Percentiles rank a stretch among this genome's conserved stretches.
These are phyloP conservation scores for Quercus cerris DNA, from an alignment of 306 rosid species.

Conservation along the genomic window DNA sequence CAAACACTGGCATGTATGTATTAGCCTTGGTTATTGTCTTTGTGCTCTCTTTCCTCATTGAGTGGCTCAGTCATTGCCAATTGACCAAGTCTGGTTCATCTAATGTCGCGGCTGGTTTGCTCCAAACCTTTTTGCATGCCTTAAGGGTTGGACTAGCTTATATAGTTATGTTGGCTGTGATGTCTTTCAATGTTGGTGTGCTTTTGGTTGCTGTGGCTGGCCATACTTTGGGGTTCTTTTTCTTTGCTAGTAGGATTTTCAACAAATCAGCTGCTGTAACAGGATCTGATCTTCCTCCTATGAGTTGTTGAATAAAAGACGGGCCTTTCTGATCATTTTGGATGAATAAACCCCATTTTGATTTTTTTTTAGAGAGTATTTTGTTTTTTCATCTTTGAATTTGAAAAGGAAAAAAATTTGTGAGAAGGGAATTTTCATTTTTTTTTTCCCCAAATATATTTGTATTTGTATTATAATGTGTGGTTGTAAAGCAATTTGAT, in stretches of 20 bases:
- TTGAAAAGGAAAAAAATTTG: too few species aligned
- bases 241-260: constrained; percentile 47
- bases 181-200: constrained; percentile 85
- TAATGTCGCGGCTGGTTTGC: constrained; percentile 31
- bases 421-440: too few species aligned
- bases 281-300: constrained; percentile 50
- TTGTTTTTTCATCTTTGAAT: too few species aligned
- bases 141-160: constrained; percentile 57
- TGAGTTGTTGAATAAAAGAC: constrained; percentile 34
- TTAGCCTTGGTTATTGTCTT: constrained; percentile 56
- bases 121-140: constrained; percentile 53
- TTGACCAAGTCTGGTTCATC: constrained; percentile 40
- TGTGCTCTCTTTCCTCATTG: constrained; percentile 40
- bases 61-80: constrained; percentile 49
- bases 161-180: constrained; percentile 77
- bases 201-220: constrained; percentile 68
- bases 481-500: not conserved
- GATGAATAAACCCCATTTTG: too few species aligned
- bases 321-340: not conserved
- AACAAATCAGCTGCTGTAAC: constrained; percentile 13
- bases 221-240: constrained; percentile 61
- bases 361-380: too few species aligned
- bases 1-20: constrained; percentile 48
- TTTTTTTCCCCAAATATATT: too few species aligned
- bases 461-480: too few species aligned